Evolutionary conservation across 225 moss, liverwort and hornwort species (phyloP).

Genomic region (Physcomitrium patens): DNA sequence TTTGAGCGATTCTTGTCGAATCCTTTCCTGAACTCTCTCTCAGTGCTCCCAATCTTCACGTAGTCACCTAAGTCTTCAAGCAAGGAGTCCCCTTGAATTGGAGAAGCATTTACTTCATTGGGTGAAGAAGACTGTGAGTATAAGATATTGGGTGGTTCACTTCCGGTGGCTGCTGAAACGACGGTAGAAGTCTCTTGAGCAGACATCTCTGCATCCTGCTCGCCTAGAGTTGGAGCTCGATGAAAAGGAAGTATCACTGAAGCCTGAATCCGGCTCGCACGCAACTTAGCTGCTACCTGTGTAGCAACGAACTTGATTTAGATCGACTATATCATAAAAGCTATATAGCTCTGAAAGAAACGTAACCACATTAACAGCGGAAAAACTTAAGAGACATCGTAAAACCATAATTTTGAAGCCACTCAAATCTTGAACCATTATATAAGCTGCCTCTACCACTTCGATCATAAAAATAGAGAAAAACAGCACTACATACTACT

Average conservation of each 20-base stretch:
- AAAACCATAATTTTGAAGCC: no score
- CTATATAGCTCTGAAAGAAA: no score
- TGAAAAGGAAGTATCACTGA: slow-evolving; percentile 56
- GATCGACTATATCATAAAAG: slow-evolving; percentile 3
- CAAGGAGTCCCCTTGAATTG: slow-evolving; percentile 18
- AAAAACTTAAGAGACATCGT: not conserved
- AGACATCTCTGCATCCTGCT: slow-evolving; percentile 30
- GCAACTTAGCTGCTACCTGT: slow-evolving; percentile 62
- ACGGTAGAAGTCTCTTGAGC: slow-evolving; percentile 24
- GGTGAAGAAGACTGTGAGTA: slow-evolving; percentile 31
- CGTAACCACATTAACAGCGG: no score
- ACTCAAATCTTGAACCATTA: no score
- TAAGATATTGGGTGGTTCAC: slow-evolving; percentile 5
- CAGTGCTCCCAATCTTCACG: slow-evolving; percentile 38
- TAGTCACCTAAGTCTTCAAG: slow-evolving; percentile 50
- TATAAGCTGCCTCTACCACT: not conserved
- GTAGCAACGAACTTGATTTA: slow-evolving; percentile 16
- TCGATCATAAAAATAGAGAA: not conserved
- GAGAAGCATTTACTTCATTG: not conserved
- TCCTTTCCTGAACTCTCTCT: slow-evolving; percentile 25
- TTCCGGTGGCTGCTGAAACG: slow-evolving; percentile 24
- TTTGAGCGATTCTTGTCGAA: slow-evolving; percentile 23
- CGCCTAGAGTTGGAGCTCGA: slow-evolving; percentile 21
- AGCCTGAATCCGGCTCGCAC: slow-evolving; percentile 57
- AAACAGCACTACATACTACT: not conserved